Conservation (phyloP, 2,329 filamentous ascomycete species). For the Aureobasidium sp. region DNA sequence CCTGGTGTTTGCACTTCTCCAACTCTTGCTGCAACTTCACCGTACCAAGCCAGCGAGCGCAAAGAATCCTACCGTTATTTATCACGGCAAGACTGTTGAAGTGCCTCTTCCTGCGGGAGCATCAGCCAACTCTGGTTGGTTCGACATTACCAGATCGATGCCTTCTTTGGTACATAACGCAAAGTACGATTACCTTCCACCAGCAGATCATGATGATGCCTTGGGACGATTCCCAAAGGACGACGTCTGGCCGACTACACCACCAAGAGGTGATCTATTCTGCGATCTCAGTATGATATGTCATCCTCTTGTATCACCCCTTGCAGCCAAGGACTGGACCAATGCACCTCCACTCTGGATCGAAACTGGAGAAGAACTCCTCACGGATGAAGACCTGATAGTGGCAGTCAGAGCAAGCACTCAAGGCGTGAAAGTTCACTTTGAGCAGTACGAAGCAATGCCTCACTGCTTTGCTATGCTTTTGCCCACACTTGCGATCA, state of each 20-base stretch:
- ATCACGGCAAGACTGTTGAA: constrained; percentile 50
- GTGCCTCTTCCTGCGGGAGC: constrained; percentile 60
- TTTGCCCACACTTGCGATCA: constrained; percentile 27
- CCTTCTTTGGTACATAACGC: constrained; percentile 47
- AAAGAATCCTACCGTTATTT: constrained; percentile 43
- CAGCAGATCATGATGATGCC: constrained; percentile 30
- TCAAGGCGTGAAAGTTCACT: constrained; percentile 54
- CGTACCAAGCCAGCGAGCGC: constrained; percentile 31
- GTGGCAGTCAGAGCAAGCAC: constrained; percentile 48
- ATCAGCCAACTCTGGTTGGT: constrained; percentile 59
- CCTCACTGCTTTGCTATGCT: constrained; percentile 57
- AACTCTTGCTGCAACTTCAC: constrained; percentile 58
- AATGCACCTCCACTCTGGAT: constrained; percentile 59
- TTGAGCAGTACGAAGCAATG: constrained; percentile 72
- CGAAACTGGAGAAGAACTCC: constrained; percentile 61
- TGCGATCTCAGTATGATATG: constrained; percentile 35
- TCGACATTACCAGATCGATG: constrained; percentile 59
- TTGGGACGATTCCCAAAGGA: constrained; percentile 40
- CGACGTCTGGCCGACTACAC: constrained; percentile 37
- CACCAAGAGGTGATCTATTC: constrained; percentile 41
- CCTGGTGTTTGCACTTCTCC: constrained; percentile 57
- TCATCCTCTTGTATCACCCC: constrained; percentile 61
- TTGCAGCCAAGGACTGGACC: constrained; percentile 52
- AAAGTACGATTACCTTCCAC: constrained; percentile 56
- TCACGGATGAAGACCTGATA: constrained; percentile 58